A percentile compares a stretch with the other conserved stretches of the same genome.
Conservation (phyloP, 2,329 filamentous ascomycete genomes). For the Podosphaera fusca region DNA sequence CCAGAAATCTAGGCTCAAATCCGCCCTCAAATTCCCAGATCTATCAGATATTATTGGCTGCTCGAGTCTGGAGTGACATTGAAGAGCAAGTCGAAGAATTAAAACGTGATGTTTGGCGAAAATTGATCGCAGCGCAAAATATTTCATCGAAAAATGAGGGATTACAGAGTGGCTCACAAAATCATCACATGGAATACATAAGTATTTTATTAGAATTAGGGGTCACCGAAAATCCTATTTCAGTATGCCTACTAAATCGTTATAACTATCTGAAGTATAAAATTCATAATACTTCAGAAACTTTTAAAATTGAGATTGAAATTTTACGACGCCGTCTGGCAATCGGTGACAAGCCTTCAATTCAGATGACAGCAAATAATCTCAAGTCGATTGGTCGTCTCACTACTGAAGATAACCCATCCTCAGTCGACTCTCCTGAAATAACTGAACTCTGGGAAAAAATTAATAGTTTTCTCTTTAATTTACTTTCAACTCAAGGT, state of each 20-base stretch:
- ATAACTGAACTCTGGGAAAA: constrained; percentile 88
- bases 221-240: constrained; percentile 88
- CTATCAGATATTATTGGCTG: constrained; percentile 69
- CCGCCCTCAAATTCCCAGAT: constrained; percentile 55
- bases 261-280: constrained; percentile 77
- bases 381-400: constrained; percentile 52
- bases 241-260: constrained; percentile 78
- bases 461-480: constrained; percentile 48
- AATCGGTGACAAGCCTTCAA: constrained; percentile 44
- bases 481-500: constrained; percentile 55
- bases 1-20: constrained; percentile 29
- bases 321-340: constrained; percentile 65
- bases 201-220: constrained; percentile 75
- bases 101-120: constrained; percentile 76
- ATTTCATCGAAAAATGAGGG: constrained; percentile 17
- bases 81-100: constrained; percentile 68
- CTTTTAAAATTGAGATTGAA: constrained; percentile 81
- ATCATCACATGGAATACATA: constrained; percentile 80
- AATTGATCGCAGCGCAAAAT: constrained; percentile 45
- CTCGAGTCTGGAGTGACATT: constrained; percentile 87
- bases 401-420: constrained; percentile 32
- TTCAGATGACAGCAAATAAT: constrained; percentile 48
- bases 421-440: constrained; percentile 53
- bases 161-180: constrained; percentile 28
- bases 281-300: constrained; percentile 57